Evolutionary conservation across 169 alveolate genomes (phyloP), one percentile per base, ranked within the genome.

Genomic region (Babesia caballi): DNA sequence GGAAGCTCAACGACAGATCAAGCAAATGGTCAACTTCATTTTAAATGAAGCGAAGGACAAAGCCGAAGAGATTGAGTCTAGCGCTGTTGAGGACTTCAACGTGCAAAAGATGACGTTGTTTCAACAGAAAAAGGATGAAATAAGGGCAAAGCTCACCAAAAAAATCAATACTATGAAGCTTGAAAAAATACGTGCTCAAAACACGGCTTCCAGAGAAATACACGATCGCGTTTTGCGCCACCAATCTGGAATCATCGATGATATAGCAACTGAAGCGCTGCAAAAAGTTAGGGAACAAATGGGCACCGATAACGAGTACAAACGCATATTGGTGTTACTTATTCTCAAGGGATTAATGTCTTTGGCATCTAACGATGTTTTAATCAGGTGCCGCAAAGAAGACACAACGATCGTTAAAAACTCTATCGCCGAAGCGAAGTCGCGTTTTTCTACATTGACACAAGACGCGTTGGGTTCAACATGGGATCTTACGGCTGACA

Each of bases 11-110:
- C 84, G 85, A 49, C 98, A 94, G 75, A 94, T 94, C 57, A 94
- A 91, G 82, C 98, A 94, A 77, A 94, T 94, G 98, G 95, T 94
- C 25, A 90, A 89, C 88, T 94, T 94, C 93, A 94, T 94, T 74
- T 76, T 94, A 52, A 93, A 94, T 77, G 98, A 94, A 69, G 98
- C 98, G 25, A 90, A 91, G 71, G 98, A 94, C 84, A 94, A 94
- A 65, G 96, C 98, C 0, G 94, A 91, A 69, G 97, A 94, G 77
- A 94, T 94, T 28, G 97, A 94, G 59, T 95, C 97, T 7, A 91
- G 93, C 40, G 95, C 98, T 14, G 52, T 91, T 57, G 97, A 94
- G 80, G 98, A 94, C 66, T 94, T 92, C 76, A 94, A 94, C 69
- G 89, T 94, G 40, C 97, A 94, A 52, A 94, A 94, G 76, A 80